Percentiles rank a stretch among this genome's conserved stretches.
phyloP scores from a whole-genome alignment of 2,329 filamentous ascomycete genomes.

The Hymenoscyphus fructigenus region DNA sequence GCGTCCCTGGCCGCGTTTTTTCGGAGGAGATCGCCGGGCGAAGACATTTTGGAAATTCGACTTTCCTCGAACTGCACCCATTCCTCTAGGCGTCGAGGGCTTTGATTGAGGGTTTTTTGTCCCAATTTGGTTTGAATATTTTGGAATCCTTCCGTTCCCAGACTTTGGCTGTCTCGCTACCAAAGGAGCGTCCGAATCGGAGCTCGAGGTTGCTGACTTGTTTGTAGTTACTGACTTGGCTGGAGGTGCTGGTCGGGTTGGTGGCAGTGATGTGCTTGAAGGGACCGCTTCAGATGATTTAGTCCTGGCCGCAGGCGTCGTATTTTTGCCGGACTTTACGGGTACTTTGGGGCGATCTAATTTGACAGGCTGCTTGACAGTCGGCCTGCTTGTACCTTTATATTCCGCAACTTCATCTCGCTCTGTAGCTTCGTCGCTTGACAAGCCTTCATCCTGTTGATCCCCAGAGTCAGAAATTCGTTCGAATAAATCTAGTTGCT shows the following conservation, averaged over 20 bases:
- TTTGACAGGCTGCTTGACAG: neutral
- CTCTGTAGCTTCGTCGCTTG: conserved; percentile 22
- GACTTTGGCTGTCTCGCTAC: neutral
- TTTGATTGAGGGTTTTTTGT: conserved; percentile 7
- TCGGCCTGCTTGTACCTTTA: neutral
- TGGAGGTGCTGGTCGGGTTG: neutral
- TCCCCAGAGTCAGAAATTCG: conserved; percentile 20
- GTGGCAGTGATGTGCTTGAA: neutral
- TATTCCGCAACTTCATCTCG: conserved; percentile 9
- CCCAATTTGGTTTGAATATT: neutral
- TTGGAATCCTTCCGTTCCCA: neutral
- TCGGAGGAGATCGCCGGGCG: conserved; percentile 11
- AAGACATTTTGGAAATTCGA: conserved; percentile 29
- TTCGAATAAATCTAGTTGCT: conserved; percentile 14
- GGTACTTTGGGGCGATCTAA: neutral
- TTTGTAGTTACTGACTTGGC: neutral
- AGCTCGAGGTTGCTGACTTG: neutral
- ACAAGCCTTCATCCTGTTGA: conserved; percentile 25
- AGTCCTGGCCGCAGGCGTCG: neutral
- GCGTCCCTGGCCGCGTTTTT: conserved; percentile 13
- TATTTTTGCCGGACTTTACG: neutral
- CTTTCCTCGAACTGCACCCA: conserved; percentile 26
- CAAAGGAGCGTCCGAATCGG: neutral
- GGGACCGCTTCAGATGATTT: neutral
- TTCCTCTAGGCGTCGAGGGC: conserved; percentile 11